Conservation (phyloP, 2,329 filamentous ascomycete genomes). For the Aspergillus tubingensis region DNA sequence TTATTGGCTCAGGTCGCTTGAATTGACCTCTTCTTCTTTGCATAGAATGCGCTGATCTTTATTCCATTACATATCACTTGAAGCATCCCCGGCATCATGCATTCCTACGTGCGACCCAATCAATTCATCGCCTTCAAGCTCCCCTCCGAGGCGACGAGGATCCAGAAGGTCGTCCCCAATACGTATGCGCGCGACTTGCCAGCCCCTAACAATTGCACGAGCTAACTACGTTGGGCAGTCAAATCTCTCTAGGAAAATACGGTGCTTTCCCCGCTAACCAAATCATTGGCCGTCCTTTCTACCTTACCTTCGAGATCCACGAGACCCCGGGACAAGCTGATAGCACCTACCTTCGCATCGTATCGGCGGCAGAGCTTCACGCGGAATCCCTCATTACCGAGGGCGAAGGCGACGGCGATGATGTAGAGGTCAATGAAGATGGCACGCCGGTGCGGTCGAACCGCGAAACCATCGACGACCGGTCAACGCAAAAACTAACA, state of each 20-base stretch:
- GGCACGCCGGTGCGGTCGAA: slow-evolving; percentile 62
- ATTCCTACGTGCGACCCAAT: slow-evolving; percentile 41
- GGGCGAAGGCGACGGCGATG: slow-evolving; percentile 42
- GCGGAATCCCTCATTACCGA: slow-evolving; percentile 67
- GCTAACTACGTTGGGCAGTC: slow-evolving; percentile 53
- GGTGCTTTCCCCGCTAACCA: slow-evolving; percentile 87
- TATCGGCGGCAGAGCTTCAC: slow-evolving; percentile 79
- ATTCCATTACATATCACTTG: not conserved
- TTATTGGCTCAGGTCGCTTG: not conserved
- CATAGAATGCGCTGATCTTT: not conserved
- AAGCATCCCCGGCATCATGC: slow-evolving; percentile 28
- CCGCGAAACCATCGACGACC: slow-evolving; percentile 63
- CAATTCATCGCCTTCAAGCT: slow-evolving; percentile 41
- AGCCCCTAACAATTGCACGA: slow-evolving; percentile 6
- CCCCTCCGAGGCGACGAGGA: slow-evolving; percentile 59
- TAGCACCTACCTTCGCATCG: slow-evolving; percentile 70
- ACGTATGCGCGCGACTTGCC: slow-evolving; percentile 56
- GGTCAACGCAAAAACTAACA: slow-evolving; percentile 71
- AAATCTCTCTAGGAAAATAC: slow-evolving; percentile 87
- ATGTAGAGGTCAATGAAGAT: slow-evolving; percentile 33
- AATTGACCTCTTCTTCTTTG: not conserved
- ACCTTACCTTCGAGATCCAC: slow-evolving; percentile 86
- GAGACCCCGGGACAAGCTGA: slow-evolving; percentile 67
- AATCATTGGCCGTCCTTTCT: slow-evolving; percentile 85
- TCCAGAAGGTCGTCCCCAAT: slow-evolving; percentile 62